These are phyloP conservation scores for Talaromyces sp. DNA, from an alignment of 2,329 filamentous ascomycete genomes.

Conservation along the genomic window DNA sequence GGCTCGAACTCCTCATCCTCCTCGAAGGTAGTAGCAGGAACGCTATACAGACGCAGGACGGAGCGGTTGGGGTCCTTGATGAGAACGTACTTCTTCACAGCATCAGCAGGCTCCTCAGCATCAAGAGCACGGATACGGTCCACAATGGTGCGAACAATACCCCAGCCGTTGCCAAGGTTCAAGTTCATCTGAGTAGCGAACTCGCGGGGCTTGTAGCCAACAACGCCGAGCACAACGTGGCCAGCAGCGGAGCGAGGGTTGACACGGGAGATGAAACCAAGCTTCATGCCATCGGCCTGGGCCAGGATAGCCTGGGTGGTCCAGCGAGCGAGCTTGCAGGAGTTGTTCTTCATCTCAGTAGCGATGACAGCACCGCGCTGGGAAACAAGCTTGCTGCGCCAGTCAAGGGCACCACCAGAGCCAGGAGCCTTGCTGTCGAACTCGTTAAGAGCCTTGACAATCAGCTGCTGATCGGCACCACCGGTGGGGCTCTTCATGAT, in stretches of 20 bases:
- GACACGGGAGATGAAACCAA: constrained; percentile 93
- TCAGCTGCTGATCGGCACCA: constrained; percentile 87
- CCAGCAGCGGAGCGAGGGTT: constrained; percentile 92
- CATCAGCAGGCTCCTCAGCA: constrained; percentile 45
- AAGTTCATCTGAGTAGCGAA: constrained; percentile 98
- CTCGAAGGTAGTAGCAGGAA: constrained; percentile 85
- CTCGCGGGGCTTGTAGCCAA: constrained; percentile 97
- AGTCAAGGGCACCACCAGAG: constrained; percentile 91
- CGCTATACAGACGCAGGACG: constrained; percentile 88
- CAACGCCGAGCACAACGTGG: constrained; percentile 92
- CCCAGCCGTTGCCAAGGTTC: constrained; percentile 96
- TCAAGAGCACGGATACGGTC: constrained; percentile 66
- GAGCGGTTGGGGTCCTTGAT: constrained; percentile 95
- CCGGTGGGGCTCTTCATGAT: constrained; percentile 92
- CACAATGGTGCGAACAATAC: constrained; percentile 95
- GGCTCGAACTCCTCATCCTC: constrained; percentile 73
- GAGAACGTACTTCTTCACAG: constrained; percentile 55
- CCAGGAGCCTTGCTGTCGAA: constrained; percentile 98
- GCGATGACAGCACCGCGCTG: constrained; percentile 97
- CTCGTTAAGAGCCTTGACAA: constrained; percentile 96
- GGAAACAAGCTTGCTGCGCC: constrained; percentile 90
- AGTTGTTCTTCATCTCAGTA: constrained; percentile 99
- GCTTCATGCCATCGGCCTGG: constrained; percentile 97
- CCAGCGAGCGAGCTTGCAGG: constrained; percentile 97
- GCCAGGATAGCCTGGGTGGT: constrained; percentile 95